A percentile compares a stretch with the other conserved stretches of the same genome.
Evolutionary conservation across 202 grass and related monocot species (phyloP).

Genomic region (Musa balbisiana): DNA sequence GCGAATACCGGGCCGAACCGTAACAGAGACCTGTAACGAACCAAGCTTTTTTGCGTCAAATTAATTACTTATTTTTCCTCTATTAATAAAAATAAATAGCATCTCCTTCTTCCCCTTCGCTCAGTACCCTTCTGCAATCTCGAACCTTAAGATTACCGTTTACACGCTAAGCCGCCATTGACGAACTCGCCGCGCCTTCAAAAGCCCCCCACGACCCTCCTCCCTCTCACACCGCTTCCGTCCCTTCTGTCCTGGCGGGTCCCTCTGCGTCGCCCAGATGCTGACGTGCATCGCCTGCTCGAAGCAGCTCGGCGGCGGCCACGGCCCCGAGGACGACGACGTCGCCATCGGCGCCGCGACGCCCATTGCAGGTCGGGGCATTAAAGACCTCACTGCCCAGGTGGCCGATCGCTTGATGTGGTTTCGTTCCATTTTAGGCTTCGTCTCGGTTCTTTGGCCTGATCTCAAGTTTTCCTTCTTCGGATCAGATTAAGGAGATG

Average conservation of each 20-base stretch:
- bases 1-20: no score
- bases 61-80: no score
- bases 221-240: background rate
- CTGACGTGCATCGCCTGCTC: slow-evolving; percentile 13
- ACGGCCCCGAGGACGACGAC: background rate
- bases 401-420: slow-evolving; percentile 7
- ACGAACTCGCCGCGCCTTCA: background rate
- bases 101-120: no score
- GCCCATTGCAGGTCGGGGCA: slow-evolving; percentile 50
- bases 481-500: slow-evolving; percentile 65
- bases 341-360: slow-evolving; percentile 23
- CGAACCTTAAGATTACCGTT: no score
- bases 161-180: no score
- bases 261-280: background rate
- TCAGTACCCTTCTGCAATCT: no score
- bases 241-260: background rate
- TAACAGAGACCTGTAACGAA: no score
- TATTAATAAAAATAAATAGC: no score
- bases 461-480: slow-evolving; percentile 14
- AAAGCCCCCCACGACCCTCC: background rate
- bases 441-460: background rate
- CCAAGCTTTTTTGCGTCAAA: no score
- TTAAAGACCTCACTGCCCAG: slow-evolving; percentile 65
- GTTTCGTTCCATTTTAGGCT: background rate
- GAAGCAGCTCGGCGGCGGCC: background rate